Percentiles rank a stretch among this genome's conserved stretches.
Evolutionary conservation across 1,284 basidiomycete genomes (phyloP).

Genomic region (Ustilago nuda): DNA sequence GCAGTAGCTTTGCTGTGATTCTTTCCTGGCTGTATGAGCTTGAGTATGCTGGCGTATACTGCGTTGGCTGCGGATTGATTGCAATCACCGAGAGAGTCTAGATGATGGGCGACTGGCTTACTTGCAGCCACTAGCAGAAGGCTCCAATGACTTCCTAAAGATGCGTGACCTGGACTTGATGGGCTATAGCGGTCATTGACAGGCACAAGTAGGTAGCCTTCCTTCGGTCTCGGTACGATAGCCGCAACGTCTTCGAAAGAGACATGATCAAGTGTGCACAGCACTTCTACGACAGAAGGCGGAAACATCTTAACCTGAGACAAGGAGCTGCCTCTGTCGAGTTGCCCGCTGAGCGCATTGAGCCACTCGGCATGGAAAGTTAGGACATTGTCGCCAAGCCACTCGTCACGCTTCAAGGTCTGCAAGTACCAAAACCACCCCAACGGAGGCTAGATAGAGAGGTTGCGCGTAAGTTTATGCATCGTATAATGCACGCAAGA

Average conservation of each 20-base stretch:
- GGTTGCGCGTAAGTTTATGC: background rate
- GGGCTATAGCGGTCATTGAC: slow-evolving; percentile 45
- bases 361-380: slow-evolving; percentile 52
- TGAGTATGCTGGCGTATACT: slow-evolving; percentile 21
- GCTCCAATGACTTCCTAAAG: slow-evolving; percentile 41
- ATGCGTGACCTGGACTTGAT: slow-evolving; percentile 12
- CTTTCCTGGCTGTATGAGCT: slow-evolving; percentile 17
- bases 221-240: slow-evolving; percentile 26
- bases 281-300: slow-evolving; percentile 42
- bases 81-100: slow-evolving; percentile 45
- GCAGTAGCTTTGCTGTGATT: background rate
- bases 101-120: slow-evolving; percentile 21
- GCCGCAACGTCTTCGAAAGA: slow-evolving; percentile 15
- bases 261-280: slow-evolving; percentile 32
- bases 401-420: slow-evolving; percentile 40
- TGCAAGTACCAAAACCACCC: background rate
- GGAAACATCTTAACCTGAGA: slow-evolving; percentile 37
- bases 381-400: slow-evolving; percentile 47
- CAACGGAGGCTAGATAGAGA: background rate
- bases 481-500: background rate
- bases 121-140: slow-evolving; percentile 30
- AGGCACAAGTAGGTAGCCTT: slow-evolving; percentile 34
- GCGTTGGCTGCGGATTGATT: slow-evolving; percentile 35
- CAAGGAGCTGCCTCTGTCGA: background rate
- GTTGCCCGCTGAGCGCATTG: slow-evolving; percentile 18